Percentiles rank a stretch among this genome's conserved stretches.
Evolutionary conservation across 2,329 filamentous ascomycete genomes (phyloP).

Genomic region (Clonostachys sp.): DNA sequence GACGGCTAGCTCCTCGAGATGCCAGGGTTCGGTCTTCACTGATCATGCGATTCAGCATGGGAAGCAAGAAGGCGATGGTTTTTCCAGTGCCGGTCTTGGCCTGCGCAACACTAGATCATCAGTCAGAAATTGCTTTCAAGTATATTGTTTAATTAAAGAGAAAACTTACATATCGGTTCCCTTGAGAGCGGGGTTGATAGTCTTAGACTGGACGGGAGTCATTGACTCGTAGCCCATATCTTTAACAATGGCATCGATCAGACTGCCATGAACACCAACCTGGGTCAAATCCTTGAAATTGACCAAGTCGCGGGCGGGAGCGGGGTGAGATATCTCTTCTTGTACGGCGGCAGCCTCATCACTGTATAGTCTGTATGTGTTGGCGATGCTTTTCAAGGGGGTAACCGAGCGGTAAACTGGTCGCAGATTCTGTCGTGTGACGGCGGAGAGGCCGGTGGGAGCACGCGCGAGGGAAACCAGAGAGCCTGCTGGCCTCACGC

Average conservation of each 20-base stretch:
- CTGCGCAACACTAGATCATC: constrained; percentile 68
- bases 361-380: constrained; percentile 29
- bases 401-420: constrained; percentile 8
- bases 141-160: no score
- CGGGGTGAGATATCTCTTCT: constrained; percentile 7
- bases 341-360: constrained; percentile 25
- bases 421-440: constrained; percentile 11
- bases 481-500: constrained; percentile 26
- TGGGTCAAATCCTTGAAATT: constrained; percentile 38
- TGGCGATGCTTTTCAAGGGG: constrained; percentile 12
- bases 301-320: constrained; percentile 17
- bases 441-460: constrained; percentile 12
- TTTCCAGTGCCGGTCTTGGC: constrained; percentile 97
- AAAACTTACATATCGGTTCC: constrained; percentile 74
- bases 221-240: constrained; percentile 77
- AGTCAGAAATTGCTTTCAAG: constrained; percentile 2
- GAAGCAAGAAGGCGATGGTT: constrained; percentile 88
- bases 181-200: constrained; percentile 73
- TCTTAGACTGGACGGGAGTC: constrained; percentile 87
- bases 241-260: constrained; percentile 65
- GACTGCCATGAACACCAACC: constrained; percentile 53
- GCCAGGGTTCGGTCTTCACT: constrained; percentile 57
- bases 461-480: constrained; percentile 20
- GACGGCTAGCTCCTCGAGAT: constrained; percentile 25
- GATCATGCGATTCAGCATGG: constrained; percentile 77